These are phyloP conservation scores for Heracleum sosnowskyi DNA, from an alignment of 129 eudicot genomes.

Conservation along the genomic window DNA sequence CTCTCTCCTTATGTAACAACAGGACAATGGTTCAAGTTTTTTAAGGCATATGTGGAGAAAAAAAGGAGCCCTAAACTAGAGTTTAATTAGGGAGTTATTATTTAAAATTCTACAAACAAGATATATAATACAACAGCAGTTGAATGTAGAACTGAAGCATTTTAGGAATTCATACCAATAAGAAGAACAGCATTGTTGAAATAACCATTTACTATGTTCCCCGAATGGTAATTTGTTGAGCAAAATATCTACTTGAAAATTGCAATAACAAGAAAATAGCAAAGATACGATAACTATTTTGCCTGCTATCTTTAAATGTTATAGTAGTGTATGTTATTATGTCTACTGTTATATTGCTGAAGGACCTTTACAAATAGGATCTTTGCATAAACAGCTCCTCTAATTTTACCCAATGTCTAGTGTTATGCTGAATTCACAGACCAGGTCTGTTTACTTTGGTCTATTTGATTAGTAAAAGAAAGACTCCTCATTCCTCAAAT, in stretches of 20 bases:
- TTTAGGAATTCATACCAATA: not conserved
- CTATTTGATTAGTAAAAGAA: not conserved
- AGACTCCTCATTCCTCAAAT: too few species aligned
- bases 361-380: too few species aligned
- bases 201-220: not conserved
- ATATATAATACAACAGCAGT: not conserved
- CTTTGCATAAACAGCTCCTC: too few species aligned
- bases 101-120: not conserved
- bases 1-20: too few species aligned
- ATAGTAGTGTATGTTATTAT: not conserved
- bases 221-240: not conserved
- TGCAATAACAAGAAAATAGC: not conserved
- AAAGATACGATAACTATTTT: too few species aligned
- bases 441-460: not conserved
- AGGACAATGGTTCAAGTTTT: not conserved
- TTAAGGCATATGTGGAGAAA: not conserved
- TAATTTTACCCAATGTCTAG: too few species aligned
- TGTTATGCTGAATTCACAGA: not conserved
- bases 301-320: not conserved
- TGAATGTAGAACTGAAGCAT: not conserved
- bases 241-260: not conserved
- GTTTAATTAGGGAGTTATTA: not conserved
- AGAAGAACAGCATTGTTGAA: not conserved
- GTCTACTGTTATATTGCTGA: not conserved
- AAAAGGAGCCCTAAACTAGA: not conserved